These are phyloP conservation scores for Alternaria metachromatica DNA, from an alignment of 2,329 filamentous ascomycete species.

Conservation along the genomic window DNA sequence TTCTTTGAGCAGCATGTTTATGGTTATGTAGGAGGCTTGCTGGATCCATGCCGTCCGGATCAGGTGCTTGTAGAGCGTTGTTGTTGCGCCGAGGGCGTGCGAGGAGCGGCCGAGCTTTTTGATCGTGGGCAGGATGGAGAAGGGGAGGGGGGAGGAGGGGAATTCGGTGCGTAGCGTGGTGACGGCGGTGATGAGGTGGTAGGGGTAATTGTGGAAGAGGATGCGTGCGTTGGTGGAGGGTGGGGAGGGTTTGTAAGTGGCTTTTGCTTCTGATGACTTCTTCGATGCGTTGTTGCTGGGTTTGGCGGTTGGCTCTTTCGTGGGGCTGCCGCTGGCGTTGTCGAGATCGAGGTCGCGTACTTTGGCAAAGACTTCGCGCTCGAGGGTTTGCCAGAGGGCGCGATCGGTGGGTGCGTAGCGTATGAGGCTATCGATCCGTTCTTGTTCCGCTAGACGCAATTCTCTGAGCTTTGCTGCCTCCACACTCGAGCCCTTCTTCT, in stretches of 20 bases:
- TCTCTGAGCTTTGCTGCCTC: slow-evolving; percentile 22
- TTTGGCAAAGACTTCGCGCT: slow-evolving; percentile 70
- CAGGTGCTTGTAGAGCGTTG: slow-evolving; percentile 72
- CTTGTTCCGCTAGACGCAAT: slow-evolving; percentile 51
- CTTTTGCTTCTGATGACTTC: neutral
- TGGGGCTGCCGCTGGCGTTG: slow-evolving; percentile 8
- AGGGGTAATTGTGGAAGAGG: slow-evolving; percentile 70
- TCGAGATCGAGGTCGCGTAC: slow-evolving; percentile 63
- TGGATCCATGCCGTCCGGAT: slow-evolving; percentile 67
- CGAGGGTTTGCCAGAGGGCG: slow-evolving; percentile 71
- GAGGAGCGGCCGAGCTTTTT: slow-evolving; percentile 72
- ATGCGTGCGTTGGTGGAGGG: slow-evolving; percentile 55
- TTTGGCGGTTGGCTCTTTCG: neutral
- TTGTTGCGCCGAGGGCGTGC: slow-evolving; percentile 74
- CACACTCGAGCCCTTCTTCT: neutral
- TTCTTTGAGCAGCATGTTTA: slow-evolving; percentile 66
- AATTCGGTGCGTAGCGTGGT: slow-evolving; percentile 66
- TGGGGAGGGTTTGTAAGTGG: slow-evolving; percentile 2
- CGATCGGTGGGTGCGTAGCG: slow-evolving; percentile 64
- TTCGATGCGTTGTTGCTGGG: neutral
- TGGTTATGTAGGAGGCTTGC: slow-evolving; percentile 63
- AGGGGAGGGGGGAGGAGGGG: slow-evolving; percentile 64
- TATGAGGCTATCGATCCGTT: slow-evolving; percentile 63
- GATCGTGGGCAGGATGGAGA: slow-evolving; percentile 70
- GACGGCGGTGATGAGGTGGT: slow-evolving; percentile 65